Evolutionary conservation across 352 stramenopile genomes (phyloP).

Genomic region (Phytophthora meadii): DNA sequence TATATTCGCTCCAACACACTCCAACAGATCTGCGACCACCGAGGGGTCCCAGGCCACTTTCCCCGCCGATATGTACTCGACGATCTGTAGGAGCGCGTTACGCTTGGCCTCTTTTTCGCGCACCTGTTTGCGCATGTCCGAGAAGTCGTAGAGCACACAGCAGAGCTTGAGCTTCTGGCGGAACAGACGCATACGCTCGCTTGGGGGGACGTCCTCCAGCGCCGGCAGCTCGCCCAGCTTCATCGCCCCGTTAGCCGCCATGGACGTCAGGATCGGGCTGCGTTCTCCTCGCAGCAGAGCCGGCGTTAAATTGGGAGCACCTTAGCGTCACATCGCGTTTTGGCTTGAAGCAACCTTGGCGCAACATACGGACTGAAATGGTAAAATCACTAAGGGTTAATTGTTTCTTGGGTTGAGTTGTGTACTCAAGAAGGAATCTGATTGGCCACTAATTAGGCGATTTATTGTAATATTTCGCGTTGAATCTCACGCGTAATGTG

Average conservation of each 20-base stretch:
- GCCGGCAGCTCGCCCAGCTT: slow-evolving; percentile 65
- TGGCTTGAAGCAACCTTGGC: slow-evolving; percentile 9
- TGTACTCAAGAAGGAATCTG: no score
- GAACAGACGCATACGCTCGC: slow-evolving; percentile 69
- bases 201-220: slow-evolving; percentile 59
- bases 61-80: slow-evolving; percentile 95
- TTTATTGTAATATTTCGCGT: no score
- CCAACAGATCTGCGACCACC: slow-evolving; percentile 74
- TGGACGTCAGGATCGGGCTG: slow-evolving; percentile 30
- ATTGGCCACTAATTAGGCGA: no score
- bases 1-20: slow-evolving; percentile 85
- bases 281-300: slow-evolving; percentile 9
- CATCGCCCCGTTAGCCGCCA: slow-evolving; percentile 35
- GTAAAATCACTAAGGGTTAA: no score
- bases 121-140: slow-evolving; percentile 62
- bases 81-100: slow-evolving; percentile 96
- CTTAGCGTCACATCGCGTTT: slow-evolving; percentile 4
- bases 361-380: not conserved
- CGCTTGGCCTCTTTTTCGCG: slow-evolving; percentile 91
- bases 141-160: slow-evolving; percentile 65
- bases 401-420: no score
- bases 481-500: no score
- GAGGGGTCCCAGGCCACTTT: slow-evolving; percentile 67
- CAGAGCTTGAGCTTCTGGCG: slow-evolving; percentile 75
- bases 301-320: slow-evolving; percentile 13